Base-by-base conservation (phyloP, 768 basidiomycete species). In the Tricholoma bakamatsutake region DNA sequence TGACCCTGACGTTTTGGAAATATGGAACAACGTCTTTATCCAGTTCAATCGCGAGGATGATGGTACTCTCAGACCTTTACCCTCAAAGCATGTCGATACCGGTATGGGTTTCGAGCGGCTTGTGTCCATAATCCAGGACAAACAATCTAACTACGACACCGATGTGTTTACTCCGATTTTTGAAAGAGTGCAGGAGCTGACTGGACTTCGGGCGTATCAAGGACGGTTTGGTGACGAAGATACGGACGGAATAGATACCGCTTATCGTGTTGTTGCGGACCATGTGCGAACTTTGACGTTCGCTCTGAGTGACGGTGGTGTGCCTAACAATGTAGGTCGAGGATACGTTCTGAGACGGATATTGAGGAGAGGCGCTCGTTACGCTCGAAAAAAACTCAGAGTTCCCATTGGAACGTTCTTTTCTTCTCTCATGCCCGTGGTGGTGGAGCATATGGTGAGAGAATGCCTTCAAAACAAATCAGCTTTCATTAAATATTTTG, bases 21-120 rank as follows among this genome's bases (percentile, higher is more conserved):
- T 99, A 62, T 99, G 97, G 97, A 99, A 99, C 76, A 98, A 97
- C 68, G 97, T 99, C 55, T 99, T 98, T 69, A 98, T 99, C 67
- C 95, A 98, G 65, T 99, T 90, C 77, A 98, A 99, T 69, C 90
- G 97, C 47, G 96, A 98, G 70, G 81, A 84, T 43, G 90, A 95
- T 55, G 88, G 90, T 39, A 83, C 85, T 17, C 80, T 99, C 13
- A 84, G 81, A 52, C 57, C 81, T 1, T 80, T 99, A 12, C 97
- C 97, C 24, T 83, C 87, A 31, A 93, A 94, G 71, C 97, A 99
- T 64, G 90, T 99, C 59, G 97, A 99, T 68, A 99, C 97, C 5
- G 97, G 97, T 50, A 94, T 99, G 95, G 97, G 97, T 42, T 99
- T 97, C 70, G 97, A 99, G 70, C 91, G 97, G 52, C 78, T 99